A percentile compares a stretch with the other conserved stretches of the same genome.
Conservation (phyloP, 2,329 filamentous ascomycete species). For the Orbilia javanica region DNA sequence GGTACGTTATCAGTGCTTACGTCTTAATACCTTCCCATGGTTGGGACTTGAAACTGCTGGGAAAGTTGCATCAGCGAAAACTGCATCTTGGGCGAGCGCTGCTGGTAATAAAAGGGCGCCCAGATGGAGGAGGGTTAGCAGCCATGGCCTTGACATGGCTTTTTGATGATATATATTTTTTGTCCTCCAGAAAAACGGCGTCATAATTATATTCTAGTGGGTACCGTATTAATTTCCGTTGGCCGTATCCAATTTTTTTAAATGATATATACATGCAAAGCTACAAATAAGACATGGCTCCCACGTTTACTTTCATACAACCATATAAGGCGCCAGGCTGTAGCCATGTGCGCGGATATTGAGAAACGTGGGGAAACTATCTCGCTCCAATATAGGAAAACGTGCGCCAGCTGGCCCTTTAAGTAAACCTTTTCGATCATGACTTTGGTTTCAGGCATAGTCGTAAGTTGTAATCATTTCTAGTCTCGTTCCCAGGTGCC, state of each 20-base stretch:
- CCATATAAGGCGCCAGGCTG: background rate
- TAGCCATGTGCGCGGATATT: conserved; percentile 4
- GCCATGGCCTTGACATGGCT: background rate
- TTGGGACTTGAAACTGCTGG: background rate
- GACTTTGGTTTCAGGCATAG: background rate
- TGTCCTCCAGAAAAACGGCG: too few relatives aligned
- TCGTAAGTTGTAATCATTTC: too few relatives aligned
- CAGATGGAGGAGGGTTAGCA: background rate
- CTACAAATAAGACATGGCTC: too few relatives aligned
- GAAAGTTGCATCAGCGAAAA: background rate
- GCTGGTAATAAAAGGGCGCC: background rate
- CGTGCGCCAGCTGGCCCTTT: background rate
- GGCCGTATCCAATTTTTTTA: background rate
- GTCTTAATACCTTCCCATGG: background rate
- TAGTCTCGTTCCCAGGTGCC: too few relatives aligned
- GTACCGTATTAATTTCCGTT: background rate
- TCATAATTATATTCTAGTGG: too few relatives aligned
- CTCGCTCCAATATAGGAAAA: conserved; percentile 2
- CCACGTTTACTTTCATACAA: background rate
- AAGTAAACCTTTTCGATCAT: too few relatives aligned
- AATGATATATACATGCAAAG: too few relatives aligned
- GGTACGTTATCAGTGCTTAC: background rate
- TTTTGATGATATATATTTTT: background rate
- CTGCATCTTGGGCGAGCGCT: background rate
- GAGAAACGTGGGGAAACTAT: background rate